Evolutionary conservation across 371 early-diverging fungal genomes (phyloP).

Genomic region (Circinella umbellata): DNA sequence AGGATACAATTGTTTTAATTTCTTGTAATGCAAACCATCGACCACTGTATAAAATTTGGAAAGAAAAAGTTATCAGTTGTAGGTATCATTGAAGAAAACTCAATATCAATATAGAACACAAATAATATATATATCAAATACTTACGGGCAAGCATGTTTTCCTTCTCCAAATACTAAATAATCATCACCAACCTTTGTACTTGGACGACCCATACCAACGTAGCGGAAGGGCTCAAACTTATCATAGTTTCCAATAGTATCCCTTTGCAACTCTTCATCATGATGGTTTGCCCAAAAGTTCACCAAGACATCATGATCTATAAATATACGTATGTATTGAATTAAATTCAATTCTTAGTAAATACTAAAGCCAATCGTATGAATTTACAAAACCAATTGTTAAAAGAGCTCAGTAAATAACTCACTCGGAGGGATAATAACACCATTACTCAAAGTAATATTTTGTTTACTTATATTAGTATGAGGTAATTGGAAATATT

Average conservation of each 20-base stretch:
- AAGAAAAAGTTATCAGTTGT: background rate
- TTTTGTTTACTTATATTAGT: slow-evolving; percentile 26
- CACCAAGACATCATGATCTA: slow-evolving; percentile 34
- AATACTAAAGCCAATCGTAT: no score
- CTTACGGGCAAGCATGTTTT: slow-evolving; percentile 35
- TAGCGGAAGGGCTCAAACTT: slow-evolving; percentile 55
- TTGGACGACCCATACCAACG: slow-evolving; percentile 35
- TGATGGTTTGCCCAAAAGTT: slow-evolving; percentile 29
- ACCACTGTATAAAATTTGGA: background rate
- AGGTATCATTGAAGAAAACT: background rate
- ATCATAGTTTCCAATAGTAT: slow-evolving; percentile 13
- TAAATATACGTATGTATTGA: background rate
- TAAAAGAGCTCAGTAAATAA: no score
- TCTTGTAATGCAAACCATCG: slow-evolving; percentile 35
- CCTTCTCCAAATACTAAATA: slow-evolving; percentile 59
- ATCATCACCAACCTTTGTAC: slow-evolving; percentile 46
- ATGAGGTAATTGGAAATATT: slow-evolving; percentile 32
- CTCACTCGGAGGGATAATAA: slow-evolving; percentile 38
- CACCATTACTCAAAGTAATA: slow-evolving; percentile 43
- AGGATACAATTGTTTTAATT: slow-evolving; percentile 24
- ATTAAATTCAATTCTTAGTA: no score
- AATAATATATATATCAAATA: background rate
- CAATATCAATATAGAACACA: background rate
- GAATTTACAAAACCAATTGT: no score
- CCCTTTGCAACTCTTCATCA: slow-evolving; percentile 19